Conservation (phyloP, 2,329 filamentous ascomycete genomes). For the Penicillium decumbens region DNA sequence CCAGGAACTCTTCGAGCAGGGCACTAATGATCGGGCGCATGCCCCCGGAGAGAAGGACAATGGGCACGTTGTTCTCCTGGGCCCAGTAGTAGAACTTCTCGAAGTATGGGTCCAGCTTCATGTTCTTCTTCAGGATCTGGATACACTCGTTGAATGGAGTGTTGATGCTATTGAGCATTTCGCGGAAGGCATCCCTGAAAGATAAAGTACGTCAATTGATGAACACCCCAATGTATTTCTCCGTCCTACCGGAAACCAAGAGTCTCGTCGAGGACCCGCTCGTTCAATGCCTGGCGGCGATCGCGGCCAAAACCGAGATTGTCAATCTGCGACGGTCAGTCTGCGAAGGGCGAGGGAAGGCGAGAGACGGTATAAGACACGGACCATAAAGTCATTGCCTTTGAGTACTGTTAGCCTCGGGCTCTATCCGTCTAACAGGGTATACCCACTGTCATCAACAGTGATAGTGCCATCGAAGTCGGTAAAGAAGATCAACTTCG, state of each 20-base stretch:
- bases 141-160: slow-evolving; percentile 80
- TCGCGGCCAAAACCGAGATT: slow-evolving; percentile 77
- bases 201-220: background rate
- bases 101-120: slow-evolving; percentile 85
- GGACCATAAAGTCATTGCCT: slow-evolving; percentile 63
- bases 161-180: slow-evolving; percentile 85
- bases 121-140: slow-evolving; percentile 69
- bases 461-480: slow-evolving; percentile 98
- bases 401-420: slow-evolving; percentile 11
- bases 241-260: slow-evolving; percentile 62
- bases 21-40: slow-evolving; percentile 90
- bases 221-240: background rate
- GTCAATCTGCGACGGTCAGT: slow-evolving; percentile 67
- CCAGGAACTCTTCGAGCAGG: slow-evolving; percentile 73
- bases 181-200: slow-evolving; percentile 68
- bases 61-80: slow-evolving; percentile 74
- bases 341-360: background rate
- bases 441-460: slow-evolving; percentile 57
- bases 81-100: slow-evolving; percentile 82
- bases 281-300: slow-evolving; percentile 67
- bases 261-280: slow-evolving; percentile 66
- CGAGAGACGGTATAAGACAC: slow-evolving; percentile 3
- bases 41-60: slow-evolving; percentile 85
- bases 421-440: background rate
- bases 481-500: slow-evolving; percentile 95